Percentiles rank a stretch among this genome's conserved stretches.
Conservation (phyloP, 768 basidiomycete genomes). For the Boletus tomentosulus region DNA sequence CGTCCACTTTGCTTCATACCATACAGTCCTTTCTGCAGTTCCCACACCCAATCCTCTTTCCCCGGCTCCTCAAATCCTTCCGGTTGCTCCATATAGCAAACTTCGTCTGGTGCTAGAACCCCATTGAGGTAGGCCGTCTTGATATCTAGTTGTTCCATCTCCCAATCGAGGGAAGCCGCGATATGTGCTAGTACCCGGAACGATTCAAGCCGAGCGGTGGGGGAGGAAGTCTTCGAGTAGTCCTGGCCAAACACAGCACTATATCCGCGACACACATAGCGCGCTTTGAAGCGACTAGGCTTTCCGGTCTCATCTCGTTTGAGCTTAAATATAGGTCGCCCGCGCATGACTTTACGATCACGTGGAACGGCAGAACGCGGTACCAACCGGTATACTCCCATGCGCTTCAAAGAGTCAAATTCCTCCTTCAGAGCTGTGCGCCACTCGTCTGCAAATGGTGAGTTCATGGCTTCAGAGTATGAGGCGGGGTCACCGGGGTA, state of each 20-base stretch:
- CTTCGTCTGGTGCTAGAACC: no score
- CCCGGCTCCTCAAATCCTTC: no score
- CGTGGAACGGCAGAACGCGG: conserved; percentile 14
- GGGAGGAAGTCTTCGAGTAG: conserved; percentile 33
- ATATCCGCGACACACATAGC: conserved; percentile 41
- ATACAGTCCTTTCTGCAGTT: no score
- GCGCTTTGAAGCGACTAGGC: conserved; percentile 32
- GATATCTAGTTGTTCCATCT: no score
- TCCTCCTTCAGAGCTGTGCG: conserved; percentile 20
- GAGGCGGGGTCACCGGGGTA: no score
- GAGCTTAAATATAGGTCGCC: conserved; percentile 25
- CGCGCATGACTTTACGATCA: conserved; percentile 19
- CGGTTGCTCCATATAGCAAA: no score
- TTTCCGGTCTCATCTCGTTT: conserved; percentile 19
- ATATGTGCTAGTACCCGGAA: no score
- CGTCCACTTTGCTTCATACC: no score
- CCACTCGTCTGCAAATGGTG: conserved; percentile 19
- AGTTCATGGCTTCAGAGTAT: conserved; percentile 11
- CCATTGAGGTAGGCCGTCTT: no score
- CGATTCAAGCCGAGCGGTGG: no score
- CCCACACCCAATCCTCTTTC: no score
- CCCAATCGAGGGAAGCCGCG: no score
- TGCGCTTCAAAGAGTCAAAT: conserved; percentile 1
- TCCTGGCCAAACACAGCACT: conserved; percentile 44
- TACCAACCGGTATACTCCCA: conserved; percentile 19